Conservation (phyloP, 2,329 filamentous ascomycete species). For the Aspergillus amoenus region DNA sequence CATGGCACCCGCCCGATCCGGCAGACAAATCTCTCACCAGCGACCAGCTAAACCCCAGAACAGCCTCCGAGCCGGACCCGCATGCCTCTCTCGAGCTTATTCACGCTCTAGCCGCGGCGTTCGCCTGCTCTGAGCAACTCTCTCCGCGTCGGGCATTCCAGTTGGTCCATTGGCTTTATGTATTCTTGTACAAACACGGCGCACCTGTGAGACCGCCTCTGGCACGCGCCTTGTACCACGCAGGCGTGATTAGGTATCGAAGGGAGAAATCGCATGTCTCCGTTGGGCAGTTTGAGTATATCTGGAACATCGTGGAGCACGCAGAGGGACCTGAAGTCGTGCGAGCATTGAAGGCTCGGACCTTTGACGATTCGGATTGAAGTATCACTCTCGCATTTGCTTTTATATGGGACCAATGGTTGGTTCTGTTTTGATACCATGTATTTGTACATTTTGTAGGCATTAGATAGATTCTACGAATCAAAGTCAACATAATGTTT, state of each 20-base stretch:
- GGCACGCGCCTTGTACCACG: slow-evolving; percentile 51
- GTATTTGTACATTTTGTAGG: neutral
- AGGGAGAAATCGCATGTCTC: slow-evolving; percentile 36
- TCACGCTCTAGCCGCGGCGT: slow-evolving; percentile 45
- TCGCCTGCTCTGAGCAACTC: slow-evolving; percentile 40
- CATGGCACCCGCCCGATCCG: slow-evolving; percentile 26
- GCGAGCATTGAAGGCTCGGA: slow-evolving; percentile 21
- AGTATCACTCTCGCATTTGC: neutral
- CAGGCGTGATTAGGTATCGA: slow-evolving; percentile 48
- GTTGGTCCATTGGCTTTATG: slow-evolving; percentile 49
- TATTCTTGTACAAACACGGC: slow-evolving; percentile 42
- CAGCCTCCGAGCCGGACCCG: slow-evolving; percentile 29
- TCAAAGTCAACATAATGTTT: neutral
- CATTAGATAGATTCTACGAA: neutral
- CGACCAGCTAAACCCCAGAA: slow-evolving; percentile 23
- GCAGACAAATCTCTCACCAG: slow-evolving; percentile 27
- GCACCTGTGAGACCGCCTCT: slow-evolving; percentile 46
- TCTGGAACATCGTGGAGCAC: slow-evolving; percentile 43
- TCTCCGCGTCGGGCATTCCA: slow-evolving; percentile 44
- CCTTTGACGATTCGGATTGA: slow-evolving; percentile 9
- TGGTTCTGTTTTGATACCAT: neutral
- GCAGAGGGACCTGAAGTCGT: slow-evolving; percentile 47
- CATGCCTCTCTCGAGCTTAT: slow-evolving; percentile 43
- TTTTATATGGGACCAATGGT: neutral
- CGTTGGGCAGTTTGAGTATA: slow-evolving; percentile 40